Percentiles rank a stretch among this genome's conserved stretches.
Conservation (phyloP, 2,329 filamentous ascomycete genomes). For the Ceratocystis alfenasii region DNA sequence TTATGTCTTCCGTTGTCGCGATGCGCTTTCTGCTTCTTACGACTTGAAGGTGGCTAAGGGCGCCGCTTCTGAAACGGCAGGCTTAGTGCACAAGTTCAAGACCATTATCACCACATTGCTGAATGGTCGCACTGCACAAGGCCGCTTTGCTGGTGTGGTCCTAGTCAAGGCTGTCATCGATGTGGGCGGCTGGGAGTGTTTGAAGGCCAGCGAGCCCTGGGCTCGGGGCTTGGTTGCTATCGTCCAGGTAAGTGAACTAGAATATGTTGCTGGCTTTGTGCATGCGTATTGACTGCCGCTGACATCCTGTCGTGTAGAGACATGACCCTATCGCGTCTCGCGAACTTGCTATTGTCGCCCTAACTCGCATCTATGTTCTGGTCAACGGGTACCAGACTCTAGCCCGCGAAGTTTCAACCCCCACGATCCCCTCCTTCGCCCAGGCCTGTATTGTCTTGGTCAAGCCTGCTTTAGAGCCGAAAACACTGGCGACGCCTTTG, state of each 20-base stretch:
- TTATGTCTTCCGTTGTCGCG: constrained; percentile 45
- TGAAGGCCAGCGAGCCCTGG: constrained; percentile 64
- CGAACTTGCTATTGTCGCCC: constrained; percentile 60
- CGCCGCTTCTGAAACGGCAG: constrained; percentile 49
- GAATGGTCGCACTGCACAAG: constrained; percentile 61
- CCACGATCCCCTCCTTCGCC: constrained; percentile 63
- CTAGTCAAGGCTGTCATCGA: constrained; percentile 73
- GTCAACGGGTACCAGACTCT: constrained; percentile 74
- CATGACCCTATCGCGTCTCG: constrained; percentile 64
- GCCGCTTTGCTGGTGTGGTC: constrained; percentile 64
- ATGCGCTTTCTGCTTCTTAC: constrained; percentile 50
- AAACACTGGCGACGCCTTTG: constrained; percentile 31
- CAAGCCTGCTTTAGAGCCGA: constrained; percentile 34
- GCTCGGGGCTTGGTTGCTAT: constrained; percentile 63
- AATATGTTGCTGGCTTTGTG: neutral
- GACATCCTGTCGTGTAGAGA: constrained; percentile 44
- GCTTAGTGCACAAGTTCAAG: constrained; percentile 71
- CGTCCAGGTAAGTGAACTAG: constrained; percentile 45
- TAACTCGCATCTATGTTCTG: constrained; percentile 73
- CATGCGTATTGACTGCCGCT: constrained; percentile 24
- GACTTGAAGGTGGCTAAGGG: constrained; percentile 48
- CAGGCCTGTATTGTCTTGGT: constrained; percentile 58
- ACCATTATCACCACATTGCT: constrained; percentile 66
- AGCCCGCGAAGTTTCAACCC: constrained; percentile 76
- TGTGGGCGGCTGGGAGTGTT: constrained; percentile 69